Evolutionary conservation across 2,329 filamentous ascomycete genomes (phyloP).

Genomic region (Aspergillus sp.): DNA sequence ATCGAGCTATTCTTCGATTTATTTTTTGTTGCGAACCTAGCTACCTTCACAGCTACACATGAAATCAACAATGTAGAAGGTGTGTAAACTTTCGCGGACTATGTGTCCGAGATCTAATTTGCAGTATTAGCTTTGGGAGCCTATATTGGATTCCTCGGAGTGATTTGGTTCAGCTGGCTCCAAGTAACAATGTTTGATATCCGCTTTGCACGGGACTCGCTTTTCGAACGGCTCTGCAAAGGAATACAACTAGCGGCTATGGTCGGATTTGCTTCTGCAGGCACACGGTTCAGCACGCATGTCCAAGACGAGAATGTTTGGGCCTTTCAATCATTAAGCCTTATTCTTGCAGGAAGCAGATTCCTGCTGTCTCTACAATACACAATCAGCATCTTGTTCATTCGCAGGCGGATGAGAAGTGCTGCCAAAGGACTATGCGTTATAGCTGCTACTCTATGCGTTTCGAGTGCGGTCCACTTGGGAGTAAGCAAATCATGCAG

Average conservation of each 20-base stretch:
- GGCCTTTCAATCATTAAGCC: constrained; percentile 45
- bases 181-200: constrained; percentile 65
- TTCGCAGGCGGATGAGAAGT: constrained; percentile 26
- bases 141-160: constrained; percentile 55
- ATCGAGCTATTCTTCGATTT: constrained; percentile 61
- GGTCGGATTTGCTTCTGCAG: constrained; percentile 64
- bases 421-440: constrained; percentile 28
- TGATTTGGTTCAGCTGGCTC: constrained; percentile 70
- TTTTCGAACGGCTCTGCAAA: constrained; percentile 62
- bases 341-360: constrained; percentile 53
- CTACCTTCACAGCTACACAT: constrained; percentile 59
- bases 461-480: constrained; percentile 28
- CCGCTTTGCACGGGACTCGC: constrained; percentile 63
- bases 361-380: constrained; percentile 58
- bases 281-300: constrained; percentile 45
- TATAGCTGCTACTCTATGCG: constrained; percentile 30
- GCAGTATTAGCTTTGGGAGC: constrained; percentile 36
- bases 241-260: constrained; percentile 63
- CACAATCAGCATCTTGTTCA: constrained; percentile 35
- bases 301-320: constrained; percentile 41
- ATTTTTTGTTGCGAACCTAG: constrained; percentile 65
- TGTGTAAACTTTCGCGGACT: constrained; percentile 19
- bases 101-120: constrained; percentile 12
- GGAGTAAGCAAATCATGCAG: constrained; percentile 21
- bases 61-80: constrained; percentile 53